phyloP scores from a whole-genome alignment of 768 basidiomycete genomes.

The Mycena metata region DNA sequence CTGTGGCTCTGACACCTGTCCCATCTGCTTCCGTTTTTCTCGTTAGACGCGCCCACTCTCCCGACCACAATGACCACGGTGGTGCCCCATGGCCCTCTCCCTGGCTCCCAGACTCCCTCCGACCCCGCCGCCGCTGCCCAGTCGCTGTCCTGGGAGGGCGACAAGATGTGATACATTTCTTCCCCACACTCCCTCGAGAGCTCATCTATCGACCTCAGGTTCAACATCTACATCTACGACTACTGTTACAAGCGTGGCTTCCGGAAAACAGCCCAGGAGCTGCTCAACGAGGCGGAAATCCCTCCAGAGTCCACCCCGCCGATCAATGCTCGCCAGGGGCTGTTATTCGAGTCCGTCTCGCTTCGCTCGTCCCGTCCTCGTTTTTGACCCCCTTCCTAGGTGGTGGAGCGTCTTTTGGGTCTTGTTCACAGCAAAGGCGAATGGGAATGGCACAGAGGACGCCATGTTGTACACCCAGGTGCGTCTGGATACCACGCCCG shows the following conservation, averaged over 20 bases:
- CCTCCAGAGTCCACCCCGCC: constrained; percentile 74
- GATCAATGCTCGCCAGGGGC: constrained; percentile 86
- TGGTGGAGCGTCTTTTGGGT: constrained; percentile 96
- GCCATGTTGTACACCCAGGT: constrained; percentile 81
- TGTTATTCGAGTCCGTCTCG: constrained; percentile 81
- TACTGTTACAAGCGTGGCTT: constrained; percentile 88
- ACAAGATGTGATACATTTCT: constrained; percentile 72
- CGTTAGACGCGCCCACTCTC: constrained; percentile 19
- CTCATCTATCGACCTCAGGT: constrained; percentile 61
- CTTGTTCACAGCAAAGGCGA: constrained; percentile 85
- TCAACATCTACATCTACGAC: constrained; percentile 91
- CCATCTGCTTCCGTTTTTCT: constrained; percentile 35
- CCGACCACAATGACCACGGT: constrained; percentile 37
- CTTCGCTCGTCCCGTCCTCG: constrained; percentile 28
- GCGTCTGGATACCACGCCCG: constrained; percentile 41
- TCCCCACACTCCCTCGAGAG: constrained; percentile 9
- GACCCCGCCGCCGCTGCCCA: constrained; percentile 35
- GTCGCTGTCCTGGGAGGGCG: constrained; percentile 81
- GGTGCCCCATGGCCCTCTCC: constrained; percentile 27
- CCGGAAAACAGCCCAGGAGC: constrained; percentile 76
- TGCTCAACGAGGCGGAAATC: constrained; percentile 77
- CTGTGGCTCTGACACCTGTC: constrained; percentile 30
- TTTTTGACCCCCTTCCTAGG: constrained; percentile 52
- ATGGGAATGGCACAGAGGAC: constrained; percentile 74
- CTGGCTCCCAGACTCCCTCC: constrained; percentile 31